Base-by-base conservation (phyloP, 176 grass and related monocot genomes). In the Avena insularis region DNA sequence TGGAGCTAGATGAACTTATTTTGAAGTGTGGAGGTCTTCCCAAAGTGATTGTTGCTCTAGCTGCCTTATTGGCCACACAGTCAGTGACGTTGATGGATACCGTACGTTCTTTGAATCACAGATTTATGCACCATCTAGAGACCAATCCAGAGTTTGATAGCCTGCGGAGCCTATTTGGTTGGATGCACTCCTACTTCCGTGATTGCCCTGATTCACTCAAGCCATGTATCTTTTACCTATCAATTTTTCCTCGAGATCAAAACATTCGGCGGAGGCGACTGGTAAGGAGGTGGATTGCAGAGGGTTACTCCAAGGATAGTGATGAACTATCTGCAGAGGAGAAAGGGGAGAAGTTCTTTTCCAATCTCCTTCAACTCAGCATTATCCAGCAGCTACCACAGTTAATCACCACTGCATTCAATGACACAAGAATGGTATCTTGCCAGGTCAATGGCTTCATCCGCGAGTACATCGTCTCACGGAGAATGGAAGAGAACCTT, bases 141-240 rank as follows among this genome's bases (percentile, higher is more conserved):
- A 72, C 20, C 2, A 72, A 87, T n/a, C 58, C 4, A 0, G 2
- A 15, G 12, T 19, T 53, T 9, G 21, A 12, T 1, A 29, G 11
- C 8, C 9, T 93, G 5, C n/a, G 25, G 33, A 75, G 0, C 12
- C 1, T 60, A n/a, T 85, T 50, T 79, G 1, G 5, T 56, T 83
- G 38, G 84, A 13, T 90, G 75, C 13, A 19, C n/a, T 85, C 65
- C 25, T 86, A 80, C 23, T 80, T 86, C 7, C 77, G 1, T 36
- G 11, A 25, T 3, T 86, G 85, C 7, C 88, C 88, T 0, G 82
- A 90, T 55, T 33, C 14, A 27, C 69, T 88, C 8, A 89, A 92
- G 43, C 87, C 87, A 15, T 89, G 83, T 27, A 79, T 92, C 38
- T 86, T 92, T 27, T 89, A 92, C 12, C 15, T 92, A 6, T 71